phyloP scores from a whole-genome alignment of 805 yeast species.

The Candida chauliodis region DNA sequence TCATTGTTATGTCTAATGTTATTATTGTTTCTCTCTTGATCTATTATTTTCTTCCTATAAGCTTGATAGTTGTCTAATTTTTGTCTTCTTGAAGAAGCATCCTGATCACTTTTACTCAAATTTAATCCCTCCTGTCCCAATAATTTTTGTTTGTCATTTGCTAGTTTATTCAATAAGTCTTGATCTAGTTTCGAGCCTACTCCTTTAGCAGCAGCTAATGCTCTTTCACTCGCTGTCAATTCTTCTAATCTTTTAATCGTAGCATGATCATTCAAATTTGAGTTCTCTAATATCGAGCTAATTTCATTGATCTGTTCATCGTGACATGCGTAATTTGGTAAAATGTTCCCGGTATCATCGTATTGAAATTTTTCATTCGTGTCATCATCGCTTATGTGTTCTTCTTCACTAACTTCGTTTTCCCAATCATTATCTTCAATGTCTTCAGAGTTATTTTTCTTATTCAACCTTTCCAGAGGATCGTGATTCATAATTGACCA shows the following conservation, averaged over 20 bases:
- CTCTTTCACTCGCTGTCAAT: conserved; percentile 56
- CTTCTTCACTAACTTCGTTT: conserved; percentile 52
- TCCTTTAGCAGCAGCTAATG: conserved; percentile 53
- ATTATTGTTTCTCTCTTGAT: conserved; percentile 42
- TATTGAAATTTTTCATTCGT: conserved; percentile 55
- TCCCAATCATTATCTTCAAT: conserved; percentile 18
- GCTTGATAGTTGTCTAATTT: conserved; percentile 55
- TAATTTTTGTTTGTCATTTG: conserved; percentile 36
- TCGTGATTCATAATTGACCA: conserved; percentile 72
- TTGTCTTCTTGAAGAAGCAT: conserved; percentile 44
- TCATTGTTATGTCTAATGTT: conserved; percentile 8
- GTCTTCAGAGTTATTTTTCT: conserved; percentile 13
- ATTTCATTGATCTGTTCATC: conserved; percentile 40
- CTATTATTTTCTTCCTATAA: conserved; percentile 57
- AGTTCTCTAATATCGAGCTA: conserved; percentile 32
- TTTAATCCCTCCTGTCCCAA: conserved; percentile 43
- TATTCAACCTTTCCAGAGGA: conserved; percentile 66
- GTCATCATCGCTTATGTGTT: conserved; percentile 57
- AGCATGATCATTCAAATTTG: conserved; percentile 40
- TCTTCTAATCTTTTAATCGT: conserved; percentile 53
- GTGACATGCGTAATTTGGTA: conserved; percentile 54
- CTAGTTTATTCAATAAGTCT: conserved; percentile 28
- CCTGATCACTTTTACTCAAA: conserved; percentile 43
- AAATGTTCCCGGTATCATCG: conserved; percentile 55
- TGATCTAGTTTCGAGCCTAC: conserved; percentile 35